Conservation (phyloP, 1,139 yeast species). For the Hanseniaspora uvarum region DNA sequence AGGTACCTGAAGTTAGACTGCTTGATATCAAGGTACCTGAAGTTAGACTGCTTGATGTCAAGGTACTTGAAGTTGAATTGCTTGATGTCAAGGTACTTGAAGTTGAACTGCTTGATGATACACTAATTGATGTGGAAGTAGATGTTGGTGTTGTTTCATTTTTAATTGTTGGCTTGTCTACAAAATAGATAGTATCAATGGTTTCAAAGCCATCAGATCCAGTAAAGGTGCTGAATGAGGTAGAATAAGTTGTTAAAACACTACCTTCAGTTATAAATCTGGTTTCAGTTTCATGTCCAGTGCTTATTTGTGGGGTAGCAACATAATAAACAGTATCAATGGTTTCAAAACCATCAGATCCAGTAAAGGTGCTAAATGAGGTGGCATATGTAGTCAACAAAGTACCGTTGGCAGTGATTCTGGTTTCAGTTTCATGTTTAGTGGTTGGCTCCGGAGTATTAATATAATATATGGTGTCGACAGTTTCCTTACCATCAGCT, state of each 20-base stretch:
- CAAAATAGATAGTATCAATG: background rate
- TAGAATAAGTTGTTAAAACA: conserved; percentile 15
- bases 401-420: background rate
- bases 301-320: background rate
- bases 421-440: background rate
- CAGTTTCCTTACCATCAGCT: background rate
- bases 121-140: background rate
- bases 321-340: background rate
- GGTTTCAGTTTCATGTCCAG: background rate
- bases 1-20: no score
- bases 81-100: no score
- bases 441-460: conserved; percentile 5
- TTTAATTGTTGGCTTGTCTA: conserved; percentile 15
- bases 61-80: no score
- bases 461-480: conserved; percentile 17
- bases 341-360: conserved; percentile 1
- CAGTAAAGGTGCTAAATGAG: conserved; percentile 14
- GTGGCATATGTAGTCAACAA: conserved; percentile 18
- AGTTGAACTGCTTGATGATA: no score
- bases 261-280: background rate
- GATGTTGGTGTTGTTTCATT: background rate
- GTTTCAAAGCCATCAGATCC: conserved; percentile 8
- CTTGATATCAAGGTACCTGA: no score
- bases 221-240: conserved; percentile 14
- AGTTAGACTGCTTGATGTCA: no score